A percentile compares a stretch with the other conserved stretches of the same genome.
phyloP scores from a whole-genome alignment of 106 monocot species.

The Platanthera zijinensis region DNA sequence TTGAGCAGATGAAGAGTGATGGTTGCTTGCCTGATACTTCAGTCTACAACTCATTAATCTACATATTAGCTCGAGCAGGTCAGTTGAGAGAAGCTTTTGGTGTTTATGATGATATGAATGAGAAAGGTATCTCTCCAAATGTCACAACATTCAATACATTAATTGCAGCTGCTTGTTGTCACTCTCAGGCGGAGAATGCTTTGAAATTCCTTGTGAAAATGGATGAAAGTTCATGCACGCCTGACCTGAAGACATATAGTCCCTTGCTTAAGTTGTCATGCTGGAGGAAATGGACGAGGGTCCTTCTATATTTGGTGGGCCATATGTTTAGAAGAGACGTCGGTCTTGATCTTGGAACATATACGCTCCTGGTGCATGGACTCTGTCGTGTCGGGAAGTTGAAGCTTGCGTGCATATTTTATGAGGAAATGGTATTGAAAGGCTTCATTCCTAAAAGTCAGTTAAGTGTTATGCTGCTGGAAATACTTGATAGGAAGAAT shows the following conservation, averaged over 20 bases:
- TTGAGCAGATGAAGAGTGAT: conserved; percentile 50
- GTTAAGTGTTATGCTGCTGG: conserved; percentile 35
- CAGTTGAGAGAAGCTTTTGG: conserved; percentile 43
- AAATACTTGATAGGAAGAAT: conserved; percentile 48
- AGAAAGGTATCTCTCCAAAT: conserved; percentile 41
- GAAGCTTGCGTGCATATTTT: conserved; percentile 49
- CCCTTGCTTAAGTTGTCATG: conserved; percentile 69
- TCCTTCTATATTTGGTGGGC: conserved; percentile 54
- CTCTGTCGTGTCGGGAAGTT: conserved; percentile 56
- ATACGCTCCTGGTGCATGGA: conserved; percentile 55
- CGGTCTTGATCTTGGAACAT: conserved; percentile 67
- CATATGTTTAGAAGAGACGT: conserved; percentile 71
- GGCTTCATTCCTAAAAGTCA: conserved; percentile 44
- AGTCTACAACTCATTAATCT: conserved; percentile 81
- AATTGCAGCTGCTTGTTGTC: conserved; percentile 65
- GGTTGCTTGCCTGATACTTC: conserved; percentile 54
- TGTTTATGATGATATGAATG: conserved; percentile 58
- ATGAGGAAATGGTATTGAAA: conserved; percentile 78
- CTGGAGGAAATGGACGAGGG: conserved; percentile 41
- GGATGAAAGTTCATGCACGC: conserved; percentile 55
- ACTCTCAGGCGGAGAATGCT: conserved; percentile 46
- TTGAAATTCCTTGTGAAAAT: conserved; percentile 48
- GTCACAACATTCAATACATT: conserved; percentile 67
- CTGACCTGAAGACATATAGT: conserved; percentile 53
- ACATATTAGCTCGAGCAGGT: conserved; percentile 52